A percentile compares a stretch with the other conserved stretches of the same genome.
phyloP scores from a whole-genome alignment of 768 basidiomycete species.

The Kockovaella imperatae region DNA sequence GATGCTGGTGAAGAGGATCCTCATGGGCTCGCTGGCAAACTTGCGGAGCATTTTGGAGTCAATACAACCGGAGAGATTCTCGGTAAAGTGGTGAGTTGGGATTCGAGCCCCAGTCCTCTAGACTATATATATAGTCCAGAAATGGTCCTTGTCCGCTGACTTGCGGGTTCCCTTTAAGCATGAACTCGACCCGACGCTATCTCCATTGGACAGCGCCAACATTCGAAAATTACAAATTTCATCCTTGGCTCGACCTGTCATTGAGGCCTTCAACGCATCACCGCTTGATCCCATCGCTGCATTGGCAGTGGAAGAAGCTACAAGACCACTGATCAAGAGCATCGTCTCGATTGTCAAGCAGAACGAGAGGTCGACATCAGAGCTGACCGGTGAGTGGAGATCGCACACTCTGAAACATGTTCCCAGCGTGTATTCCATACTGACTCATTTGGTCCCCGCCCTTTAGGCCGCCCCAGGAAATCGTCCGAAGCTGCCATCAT shows the following conservation, averaged over 20 bases:
- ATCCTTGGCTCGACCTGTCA: slow-evolving; percentile 12
- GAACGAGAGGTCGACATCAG: neutral
- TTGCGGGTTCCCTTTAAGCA: slow-evolving; percentile 10
- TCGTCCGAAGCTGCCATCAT: slow-evolving; percentile 14
- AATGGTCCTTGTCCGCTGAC: neutral
- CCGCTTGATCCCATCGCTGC: slow-evolving; percentile 15
- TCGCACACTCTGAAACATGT: too few relatives aligned
- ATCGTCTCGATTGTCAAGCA: slow-evolving; percentile 13
- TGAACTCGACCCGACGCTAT: slow-evolving; percentile 20
- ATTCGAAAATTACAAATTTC: slow-evolving; percentile 28
- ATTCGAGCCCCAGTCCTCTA: neutral
- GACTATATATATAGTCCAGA: neutral
- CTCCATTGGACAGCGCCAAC: slow-evolving; percentile 23
- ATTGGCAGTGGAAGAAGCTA: slow-evolving; percentile 8
- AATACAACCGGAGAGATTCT: slow-evolving; percentile 21
- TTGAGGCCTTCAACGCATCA: slow-evolving; percentile 5
- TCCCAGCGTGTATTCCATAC: too few relatives aligned
- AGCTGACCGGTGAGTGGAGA: neutral
- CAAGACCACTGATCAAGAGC: slow-evolving; percentile 6
- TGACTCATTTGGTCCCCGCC: too few relatives aligned
- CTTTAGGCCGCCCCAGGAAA: neutral
- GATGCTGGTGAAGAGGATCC: slow-evolving; percentile 12
- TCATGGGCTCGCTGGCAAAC: slow-evolving; percentile 13
- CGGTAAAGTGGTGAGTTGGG: slow-evolving; percentile 21
- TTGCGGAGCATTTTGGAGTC: slow-evolving; percentile 26